Evolutionary conservation across 192 early-diverging fungal genomes (phyloP).

Genomic region (Entophlyctis helioformis): DNA sequence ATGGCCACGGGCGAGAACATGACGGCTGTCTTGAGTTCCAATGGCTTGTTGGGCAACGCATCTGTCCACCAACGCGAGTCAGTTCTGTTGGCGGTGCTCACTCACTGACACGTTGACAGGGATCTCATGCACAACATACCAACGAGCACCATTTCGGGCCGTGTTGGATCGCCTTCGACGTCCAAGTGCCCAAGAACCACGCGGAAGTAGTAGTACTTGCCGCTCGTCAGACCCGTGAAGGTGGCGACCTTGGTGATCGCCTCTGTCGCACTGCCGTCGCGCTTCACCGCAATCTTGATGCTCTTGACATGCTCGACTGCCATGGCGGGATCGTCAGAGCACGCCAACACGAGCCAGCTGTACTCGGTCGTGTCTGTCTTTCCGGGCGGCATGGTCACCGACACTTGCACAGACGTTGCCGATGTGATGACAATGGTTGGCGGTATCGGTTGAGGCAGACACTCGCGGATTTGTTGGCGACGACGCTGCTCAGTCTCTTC

Average conservation of each 20-base stretch:
- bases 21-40: too few relatives aligned
- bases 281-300: not conserved
- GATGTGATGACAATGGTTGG: slow-evolving; percentile 3
- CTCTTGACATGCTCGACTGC: not conserved
- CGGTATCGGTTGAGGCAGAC: slow-evolving; percentile 8
- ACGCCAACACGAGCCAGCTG: slow-evolving; percentile 2
- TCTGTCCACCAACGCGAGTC: too few relatives aligned
- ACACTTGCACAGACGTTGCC: slow-evolving; percentile 9
- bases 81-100: too few relatives aligned
- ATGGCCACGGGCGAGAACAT: too few relatives aligned
- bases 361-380: slow-evolving; percentile 1
- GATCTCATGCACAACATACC: slow-evolving; percentile 7
- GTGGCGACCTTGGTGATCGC: not conserved
- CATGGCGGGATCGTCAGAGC: slow-evolving; percentile 8
- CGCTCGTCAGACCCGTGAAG: slow-evolving; percentile 8
- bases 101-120: too few relatives aligned
- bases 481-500: slow-evolving; percentile 29
- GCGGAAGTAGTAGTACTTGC: slow-evolving; percentile 22
- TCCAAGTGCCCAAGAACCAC: slow-evolving; percentile 12
- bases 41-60: too few relatives aligned
- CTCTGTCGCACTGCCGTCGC: not conserved
- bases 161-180: slow-evolving; percentile 15
- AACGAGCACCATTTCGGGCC: slow-evolving; percentile 12
- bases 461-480: too few relatives aligned
- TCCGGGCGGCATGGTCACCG: not conserved